These are phyloP conservation scores for Colletotrichum chlorophyti DNA, from an alignment of 2,329 filamentous ascomycete genomes.

Conservation along the genomic window DNA sequence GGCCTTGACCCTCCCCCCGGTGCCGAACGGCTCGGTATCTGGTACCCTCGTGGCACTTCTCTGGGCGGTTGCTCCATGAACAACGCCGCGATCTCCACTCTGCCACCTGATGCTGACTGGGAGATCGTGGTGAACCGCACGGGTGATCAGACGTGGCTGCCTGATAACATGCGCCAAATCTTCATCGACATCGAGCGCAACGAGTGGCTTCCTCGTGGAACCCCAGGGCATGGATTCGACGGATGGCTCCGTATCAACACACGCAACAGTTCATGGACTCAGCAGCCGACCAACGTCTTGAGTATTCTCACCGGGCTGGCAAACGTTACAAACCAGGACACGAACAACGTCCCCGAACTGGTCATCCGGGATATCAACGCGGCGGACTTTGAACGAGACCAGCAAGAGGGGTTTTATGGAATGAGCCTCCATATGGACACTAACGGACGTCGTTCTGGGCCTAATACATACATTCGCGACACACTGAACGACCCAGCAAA, in stretches of 20 bases:
- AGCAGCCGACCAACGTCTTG: background rate
- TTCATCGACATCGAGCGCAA: conserved; percentile 62
- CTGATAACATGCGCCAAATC: conserved; percentile 66
- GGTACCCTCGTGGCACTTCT: conserved; percentile 53
- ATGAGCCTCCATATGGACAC: background rate
- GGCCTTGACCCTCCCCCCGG: conserved; percentile 43
- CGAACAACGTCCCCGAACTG: too few species aligned
- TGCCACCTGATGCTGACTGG: conserved; percentile 66
- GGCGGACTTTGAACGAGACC: too few species aligned
- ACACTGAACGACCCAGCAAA: conserved; percentile 12
- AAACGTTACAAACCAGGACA: background rate
- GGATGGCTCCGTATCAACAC: conserved; percentile 51
- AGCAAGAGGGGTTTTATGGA: background rate
- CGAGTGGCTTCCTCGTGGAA: conserved; percentile 50
- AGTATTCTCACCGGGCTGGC: background rate
- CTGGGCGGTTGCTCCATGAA: conserved; percentile 62
- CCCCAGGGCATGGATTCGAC: conserved; percentile 56
- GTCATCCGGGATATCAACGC: too few species aligned
- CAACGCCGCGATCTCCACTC: conserved; percentile 64
- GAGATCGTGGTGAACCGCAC: conserved; percentile 62
- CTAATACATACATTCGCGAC: background rate
- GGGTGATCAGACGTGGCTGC: conserved; percentile 64
- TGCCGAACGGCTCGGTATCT: conserved; percentile 47
- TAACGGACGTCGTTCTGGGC: background rate
- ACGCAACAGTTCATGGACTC: background rate